Evolutionary conservation across 2,329 filamentous ascomycete genomes (phyloP), one percentile per base, ranked within the genome.

Genomic region (Coleophoma eucalyptorum): DNA sequence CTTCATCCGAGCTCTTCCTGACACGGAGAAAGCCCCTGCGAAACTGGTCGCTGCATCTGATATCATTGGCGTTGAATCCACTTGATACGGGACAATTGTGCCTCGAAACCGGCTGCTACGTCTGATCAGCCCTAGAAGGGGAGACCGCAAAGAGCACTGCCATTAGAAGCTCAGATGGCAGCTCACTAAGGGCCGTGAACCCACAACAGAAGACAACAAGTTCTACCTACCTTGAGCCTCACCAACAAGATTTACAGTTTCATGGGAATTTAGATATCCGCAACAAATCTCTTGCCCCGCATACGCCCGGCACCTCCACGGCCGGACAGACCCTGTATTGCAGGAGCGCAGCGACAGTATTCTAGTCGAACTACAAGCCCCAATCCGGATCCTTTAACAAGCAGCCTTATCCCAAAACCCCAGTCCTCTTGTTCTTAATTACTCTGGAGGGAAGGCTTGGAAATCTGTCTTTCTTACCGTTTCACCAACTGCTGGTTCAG

Each of bases 401-500:
- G 44, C 59, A 63, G 59, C 63, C 65, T 57, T 38, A 58, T 50
- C 60, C 55, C 52, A 55, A 54, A 55, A 53, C 55, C 62, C 62
- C 50, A 66, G 58, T 59, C 63, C 63, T 57, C 60, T 65, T 62
- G 63, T 63, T 62, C 58, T 58, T 63, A 56, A 58, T 57, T 60
- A 58, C 60, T 63, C 58, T 61, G 68, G 69, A 69, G 67, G 67
- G 72, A 71, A 73, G 73, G 70, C 68, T 69, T 64, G 67, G 67
- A 64, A 58, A 57, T 63, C 63, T 58, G 61, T 55, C 61, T 57
- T 58, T 61, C 55, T 67, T 65, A 65, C 64, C 67, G 58, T 61
- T 67, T 72, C 74, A 66, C 64, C 63, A 55, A 51, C 71, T 67
- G 79, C 81, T 83, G 79, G 79, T 71, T 81, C 79, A 82, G 79